phyloP scores from a whole-genome alignment of 768 basidiomycete genomes.

The Agrocybe praecox region DNA sequence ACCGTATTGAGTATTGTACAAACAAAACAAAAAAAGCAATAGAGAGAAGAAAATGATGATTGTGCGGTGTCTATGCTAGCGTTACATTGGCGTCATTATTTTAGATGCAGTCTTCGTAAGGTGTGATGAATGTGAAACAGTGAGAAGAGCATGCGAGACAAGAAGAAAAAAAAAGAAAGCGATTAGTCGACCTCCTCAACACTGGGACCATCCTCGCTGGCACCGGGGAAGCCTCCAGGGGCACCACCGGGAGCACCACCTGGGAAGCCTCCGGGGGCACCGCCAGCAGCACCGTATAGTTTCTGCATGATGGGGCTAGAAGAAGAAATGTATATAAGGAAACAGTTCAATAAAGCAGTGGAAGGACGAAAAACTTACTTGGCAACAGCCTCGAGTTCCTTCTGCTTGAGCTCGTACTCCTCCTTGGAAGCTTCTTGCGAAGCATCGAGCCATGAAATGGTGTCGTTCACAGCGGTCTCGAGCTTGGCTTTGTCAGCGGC shows the following conservation, averaged over 20 bases:
- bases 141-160: constrained; percentile 13
- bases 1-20: background rate
- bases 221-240: constrained; percentile 68
- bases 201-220: constrained; percentile 80
- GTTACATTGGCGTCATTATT: constrained; percentile 27
- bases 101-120: constrained; percentile 21
- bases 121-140: constrained; percentile 12
- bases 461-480: constrained; percentile 77
- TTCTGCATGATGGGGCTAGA: constrained; percentile 61
- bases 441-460: constrained; percentile 83
- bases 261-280: constrained; percentile 49
- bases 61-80: constrained; percentile 20
- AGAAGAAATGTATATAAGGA: constrained; percentile 9
- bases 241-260: constrained; percentile 63
- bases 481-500: constrained; percentile 84
- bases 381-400: constrained; percentile 87
- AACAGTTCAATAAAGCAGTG: background rate
- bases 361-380: constrained; percentile 39
- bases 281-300: constrained; percentile 76
- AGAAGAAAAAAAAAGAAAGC: constrained; percentile 15
- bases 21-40: constrained; percentile 11
- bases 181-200: constrained; percentile 87
- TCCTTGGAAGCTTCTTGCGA: constrained; percentile 93
- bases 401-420: constrained; percentile 91
- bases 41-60: constrained; percentile 16